These are phyloP conservation scores for Nakaseomyces sp. DNA, from an alignment of 1,139 yeast genomes.

Conservation along the genomic window DNA sequence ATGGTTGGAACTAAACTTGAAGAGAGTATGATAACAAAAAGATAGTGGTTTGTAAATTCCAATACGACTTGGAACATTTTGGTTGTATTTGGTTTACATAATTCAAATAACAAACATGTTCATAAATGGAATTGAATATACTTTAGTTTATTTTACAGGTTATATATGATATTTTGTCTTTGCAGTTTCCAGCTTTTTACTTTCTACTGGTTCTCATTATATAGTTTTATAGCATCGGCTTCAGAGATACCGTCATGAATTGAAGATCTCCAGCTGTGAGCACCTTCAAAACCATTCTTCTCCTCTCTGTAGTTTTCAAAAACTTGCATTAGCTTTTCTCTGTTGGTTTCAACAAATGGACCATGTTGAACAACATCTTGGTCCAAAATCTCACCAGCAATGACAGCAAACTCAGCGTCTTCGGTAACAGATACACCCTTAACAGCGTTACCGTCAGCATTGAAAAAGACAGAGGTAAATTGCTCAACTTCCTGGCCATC, in stretches of 20 bases:
- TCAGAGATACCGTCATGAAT: slow-evolving; percentile 49
- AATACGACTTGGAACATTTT: no score
- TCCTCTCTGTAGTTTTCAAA: slow-evolving; percentile 62
- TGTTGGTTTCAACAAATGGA: slow-evolving; percentile 51
- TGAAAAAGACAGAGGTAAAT: slow-evolving; percentile 53
- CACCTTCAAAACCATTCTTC: slow-evolving; percentile 66
- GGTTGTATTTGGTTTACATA: no score
- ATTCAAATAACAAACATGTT: no score
- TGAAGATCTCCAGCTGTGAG: slow-evolving; percentile 58
- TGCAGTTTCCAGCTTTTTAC: no score
- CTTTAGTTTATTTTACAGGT: no score
- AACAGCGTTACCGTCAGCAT: slow-evolving; percentile 53
- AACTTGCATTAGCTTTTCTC: slow-evolving; percentile 56
- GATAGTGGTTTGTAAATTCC: no score
- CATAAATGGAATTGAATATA: no score
- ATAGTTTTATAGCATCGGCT: slow-evolving; percentile 11
- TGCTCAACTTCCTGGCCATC: slow-evolving; percentile 40
- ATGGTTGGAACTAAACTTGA: no score
- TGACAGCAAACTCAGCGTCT: slow-evolving; percentile 44
- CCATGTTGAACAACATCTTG: slow-evolving; percentile 84
- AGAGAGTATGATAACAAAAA: no score
- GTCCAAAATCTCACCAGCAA: slow-evolving; percentile 70
- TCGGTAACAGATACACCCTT: slow-evolving; percentile 39
- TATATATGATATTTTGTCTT: no score
- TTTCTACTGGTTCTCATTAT: neutral